Base-by-base conservation (phyloP, 345 rosid genomes). In the Eucalyptus sideroxylon region DNA sequence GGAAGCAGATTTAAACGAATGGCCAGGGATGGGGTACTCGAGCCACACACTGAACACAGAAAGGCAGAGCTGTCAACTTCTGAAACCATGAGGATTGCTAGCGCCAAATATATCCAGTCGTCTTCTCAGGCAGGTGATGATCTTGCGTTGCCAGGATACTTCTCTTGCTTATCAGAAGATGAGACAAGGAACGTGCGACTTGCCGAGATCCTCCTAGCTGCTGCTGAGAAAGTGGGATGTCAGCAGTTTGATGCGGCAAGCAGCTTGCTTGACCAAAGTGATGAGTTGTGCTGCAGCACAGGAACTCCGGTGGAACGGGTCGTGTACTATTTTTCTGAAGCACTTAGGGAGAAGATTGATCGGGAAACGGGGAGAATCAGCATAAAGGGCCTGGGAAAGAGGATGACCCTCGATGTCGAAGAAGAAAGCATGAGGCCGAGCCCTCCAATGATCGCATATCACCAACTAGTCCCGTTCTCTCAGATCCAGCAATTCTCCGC, bases 151-250 rank as follows among this genome's bases (percentile, higher is more conserved):
- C 49, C 49, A 47, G 49, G 13, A 10, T 10, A 72, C 88, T 62
- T 86, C 69, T 60, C 82, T 59, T 85, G 86, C n/a, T 90, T 91
- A 45, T 91, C 93, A 4, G 91, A 87, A 26, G 91, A 89, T 6
- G 88, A 89, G 44, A 45, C 4, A 45, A 45, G 49, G 12, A 45
- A 45, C 49, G 90, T 93, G 26, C 92, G 69, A 69, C 93, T 93
- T 49, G 93, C 80, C 10, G 86, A 90, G 81, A 86, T 89, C 34
- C 90, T 92, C 45, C 87, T 92, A 23, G 92, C 91, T 26, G 91
- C 93, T 3, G 93, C 93, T 45, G 91, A 92, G 86, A 92, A 91
- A 85, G 91, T 92, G 15, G 88, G 89, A 21, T 47, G 83, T 37
- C 89, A 80, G 86, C 91, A 91, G 67, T 88, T 60, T 55, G 93